Evolutionary conservation across 2,329 filamentous ascomycete genomes (phyloP).

Genomic region (Cordyceps militaris): DNA sequence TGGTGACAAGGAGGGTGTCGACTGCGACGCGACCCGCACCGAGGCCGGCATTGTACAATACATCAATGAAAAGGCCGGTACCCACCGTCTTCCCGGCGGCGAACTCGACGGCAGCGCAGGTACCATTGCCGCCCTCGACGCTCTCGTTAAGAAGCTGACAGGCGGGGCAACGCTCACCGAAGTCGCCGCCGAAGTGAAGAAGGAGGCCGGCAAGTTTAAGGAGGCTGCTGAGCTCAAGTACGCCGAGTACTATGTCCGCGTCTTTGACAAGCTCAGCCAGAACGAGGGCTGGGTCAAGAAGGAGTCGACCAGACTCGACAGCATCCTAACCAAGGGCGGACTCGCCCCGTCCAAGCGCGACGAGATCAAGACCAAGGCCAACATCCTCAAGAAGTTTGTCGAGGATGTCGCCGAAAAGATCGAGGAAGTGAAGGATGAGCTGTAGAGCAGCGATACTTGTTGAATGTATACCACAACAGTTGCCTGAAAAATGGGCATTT

Average conservation of each 20-base stretch:
- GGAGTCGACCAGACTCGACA: slow-evolving; percentile 74
- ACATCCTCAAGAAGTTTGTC: slow-evolving; percentile 76
- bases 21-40: slow-evolving; percentile 68
- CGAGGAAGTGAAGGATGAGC: slow-evolving; percentile 56
- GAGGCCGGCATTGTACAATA: slow-evolving; percentile 73
- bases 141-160: slow-evolving; percentile 66
- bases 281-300: slow-evolving; percentile 76
- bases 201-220: slow-evolving; percentile 59
- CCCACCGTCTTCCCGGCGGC: slow-evolving; percentile 75
- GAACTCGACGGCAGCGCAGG: slow-evolving; percentile 72
- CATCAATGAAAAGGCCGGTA: slow-evolving; percentile 84
- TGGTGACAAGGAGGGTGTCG: slow-evolving; percentile 63
- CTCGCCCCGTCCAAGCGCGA: slow-evolving; percentile 81
- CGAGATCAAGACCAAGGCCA: slow-evolving; percentile 77
- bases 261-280: slow-evolving; percentile 74
- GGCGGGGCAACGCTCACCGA: slow-evolving; percentile 55
- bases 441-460: slow-evolving; percentile 43
- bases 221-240: slow-evolving; percentile 63
- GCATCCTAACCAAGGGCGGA: slow-evolving; percentile 78
- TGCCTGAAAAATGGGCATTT: not conserved
- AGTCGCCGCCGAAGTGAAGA: slow-evolving; percentile 64
- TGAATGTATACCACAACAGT: slow-evolving; percentile 28
- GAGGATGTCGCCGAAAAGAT: slow-evolving; percentile 48
- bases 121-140: slow-evolving; percentile 72
- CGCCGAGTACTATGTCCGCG: slow-evolving; percentile 88